Percentiles rank a stretch among this genome's conserved stretches.
phyloP scores from a whole-genome alignment of 23 red algal species.

The Gracilaria domingensis region DNA sequence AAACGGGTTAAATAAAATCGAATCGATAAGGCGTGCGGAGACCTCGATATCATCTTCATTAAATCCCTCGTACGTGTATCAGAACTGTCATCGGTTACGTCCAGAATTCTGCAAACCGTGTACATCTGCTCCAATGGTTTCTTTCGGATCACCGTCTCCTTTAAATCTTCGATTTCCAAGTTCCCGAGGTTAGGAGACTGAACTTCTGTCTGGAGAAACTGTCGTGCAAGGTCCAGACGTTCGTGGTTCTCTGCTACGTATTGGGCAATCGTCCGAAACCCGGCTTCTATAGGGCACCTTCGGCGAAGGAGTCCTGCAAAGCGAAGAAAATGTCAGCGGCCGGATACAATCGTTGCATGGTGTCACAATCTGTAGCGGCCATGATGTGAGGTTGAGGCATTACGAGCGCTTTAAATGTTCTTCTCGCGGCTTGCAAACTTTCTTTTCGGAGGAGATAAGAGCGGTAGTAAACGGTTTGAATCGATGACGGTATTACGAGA shows the following conservation, averaged over 20 bases:
- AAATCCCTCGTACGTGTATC: background rate
- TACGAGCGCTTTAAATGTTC: background rate
- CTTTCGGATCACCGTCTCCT: background rate
- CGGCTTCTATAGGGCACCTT: background rate
- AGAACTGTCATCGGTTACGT: background rate
- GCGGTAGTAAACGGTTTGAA: too few relatives aligned
- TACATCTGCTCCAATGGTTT: constrained; percentile 8
- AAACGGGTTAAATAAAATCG: constrained; percentile 1
- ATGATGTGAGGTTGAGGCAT: background rate
- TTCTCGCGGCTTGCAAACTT: background rate
- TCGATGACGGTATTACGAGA: too few relatives aligned
- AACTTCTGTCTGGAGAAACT: background rate
- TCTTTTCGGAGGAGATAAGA: too few relatives aligned
- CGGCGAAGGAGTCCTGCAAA: background rate
- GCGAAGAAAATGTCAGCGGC: background rate
- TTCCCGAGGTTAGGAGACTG: background rate
- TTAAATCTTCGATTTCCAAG: background rate
- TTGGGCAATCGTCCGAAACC: background rate
- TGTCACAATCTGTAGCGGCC: background rate
- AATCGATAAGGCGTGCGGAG: background rate
- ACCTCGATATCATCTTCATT: background rate
- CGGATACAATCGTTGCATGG: background rate
- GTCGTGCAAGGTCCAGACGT: background rate
- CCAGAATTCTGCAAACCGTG: background rate
- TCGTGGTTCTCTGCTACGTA: background rate